These are phyloP conservation scores for Xylariales sp. DNA, from an alignment of 2,329 filamentous ascomycete genomes.

Conservation along the genomic window DNA sequence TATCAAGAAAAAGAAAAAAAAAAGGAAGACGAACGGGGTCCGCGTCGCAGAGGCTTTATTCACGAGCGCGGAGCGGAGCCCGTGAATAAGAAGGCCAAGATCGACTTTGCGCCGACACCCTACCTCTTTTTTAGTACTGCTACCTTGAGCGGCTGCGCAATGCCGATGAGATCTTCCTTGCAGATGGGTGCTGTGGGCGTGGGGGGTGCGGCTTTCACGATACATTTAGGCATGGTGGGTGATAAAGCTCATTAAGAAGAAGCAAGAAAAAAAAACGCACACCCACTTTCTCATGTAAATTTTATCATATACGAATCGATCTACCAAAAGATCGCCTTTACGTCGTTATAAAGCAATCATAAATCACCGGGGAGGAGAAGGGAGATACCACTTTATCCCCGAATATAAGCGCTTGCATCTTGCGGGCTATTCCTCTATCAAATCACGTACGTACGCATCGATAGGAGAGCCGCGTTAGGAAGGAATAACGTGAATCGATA, in stretches of 20 bases:
- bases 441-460: not conserved
- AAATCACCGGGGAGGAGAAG: too few species aligned
- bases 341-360: too few species aligned
- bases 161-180: slow-evolving; percentile 31
- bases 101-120: slow-evolving; percentile 6
- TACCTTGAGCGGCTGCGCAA: slow-evolving; percentile 29
- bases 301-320: not conserved
- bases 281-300: not conserved
- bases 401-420: not conserved
- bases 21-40: not conserved
- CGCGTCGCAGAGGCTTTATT: slow-evolving; percentile 15
- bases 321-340: too few species aligned
- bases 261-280: not conserved
- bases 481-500: not conserved
- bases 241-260: not conserved
- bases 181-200: slow-evolving; percentile 28
- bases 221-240: too few species aligned
- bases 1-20: slow-evolving; percentile 19
- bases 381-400: too few species aligned
- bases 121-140: slow-evolving; percentile 8
- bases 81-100: slow-evolving; percentile 12
- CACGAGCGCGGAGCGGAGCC: not conserved
- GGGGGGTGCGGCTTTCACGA: slow-evolving; percentile 11
- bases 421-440: not conserved
- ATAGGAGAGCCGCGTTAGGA: not conserved